Base-by-base conservation (phyloP, 73 alveolate species). In the Tetrahymena elliotti region DNA sequence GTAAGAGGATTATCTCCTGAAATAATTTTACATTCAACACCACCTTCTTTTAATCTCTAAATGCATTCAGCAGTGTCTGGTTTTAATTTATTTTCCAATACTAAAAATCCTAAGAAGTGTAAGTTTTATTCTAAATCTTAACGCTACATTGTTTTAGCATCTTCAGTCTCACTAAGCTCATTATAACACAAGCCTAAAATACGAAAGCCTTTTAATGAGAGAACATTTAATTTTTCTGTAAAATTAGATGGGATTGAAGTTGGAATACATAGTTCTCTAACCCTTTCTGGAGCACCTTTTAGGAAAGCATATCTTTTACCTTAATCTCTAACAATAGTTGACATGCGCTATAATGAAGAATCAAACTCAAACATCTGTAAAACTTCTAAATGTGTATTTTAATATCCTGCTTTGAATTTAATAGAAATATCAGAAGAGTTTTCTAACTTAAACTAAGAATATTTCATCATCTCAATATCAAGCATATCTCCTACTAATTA, bases 1-100 rank as follows among this genome's bases (percentile, higher is more conserved):
- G 98, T 97, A 84, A 97, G 93, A 33, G 97, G 97, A 95, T 97
- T 97, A 94, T 97, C 98, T 92, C 98, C 98, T n/a, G 98, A 96
- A 1, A 97, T 97, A 95, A 97, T 96, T 95, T 94, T 97, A 38
- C 96, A 94, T 94, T 97, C 97, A 31, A 95, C 27, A 31, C 53
- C 53, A 33, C 96, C 83, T 24, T 95, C 95, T 13, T 83, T 47
- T 93, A 95, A 95, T 39, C 94, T 84, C 93, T 96, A 95, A 36
- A 96, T 96, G 68, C 95, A 96, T 4, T 95, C 54, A 52, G 93
- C 40, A 27, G 98, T 97, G 33, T 96, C 98, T 38, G 54, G 93
- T 93, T 97, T 97, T 92, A 97, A 95, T 96, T 95, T 97, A 83
- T 97, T 97, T 95, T 97, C 98, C 93, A 97, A 96, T 7, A 96